These are phyloP conservation scores for Mortierella sp. DNA, from an alignment of 371 early-diverging fungal species.

Conservation along the genomic window DNA sequence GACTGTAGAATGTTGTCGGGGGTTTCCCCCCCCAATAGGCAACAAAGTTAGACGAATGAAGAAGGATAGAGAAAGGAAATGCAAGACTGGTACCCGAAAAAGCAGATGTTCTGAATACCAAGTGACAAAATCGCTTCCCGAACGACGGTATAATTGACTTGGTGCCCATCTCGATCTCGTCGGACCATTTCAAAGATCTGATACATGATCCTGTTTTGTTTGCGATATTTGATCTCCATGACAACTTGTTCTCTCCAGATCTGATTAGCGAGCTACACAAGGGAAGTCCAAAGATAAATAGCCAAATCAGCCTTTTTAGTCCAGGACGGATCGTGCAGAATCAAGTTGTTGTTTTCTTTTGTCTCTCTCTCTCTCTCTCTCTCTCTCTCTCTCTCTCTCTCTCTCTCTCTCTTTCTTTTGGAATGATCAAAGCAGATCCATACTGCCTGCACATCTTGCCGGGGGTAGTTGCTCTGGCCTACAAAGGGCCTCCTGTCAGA, in stretches of 20 bases:
- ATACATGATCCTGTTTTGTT: conserved; percentile 74
- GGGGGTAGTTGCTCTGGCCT: conserved; percentile 63
- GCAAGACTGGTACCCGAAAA: background rate
- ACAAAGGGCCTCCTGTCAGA: conserved; percentile 57
- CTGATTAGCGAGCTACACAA: conserved; percentile 68
- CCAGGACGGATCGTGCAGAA: background rate
- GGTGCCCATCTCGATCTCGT: conserved; percentile 76
- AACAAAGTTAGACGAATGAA: conserved; percentile 8
- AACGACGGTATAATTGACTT: conserved; percentile 66
- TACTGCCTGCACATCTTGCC: conserved; percentile 78
- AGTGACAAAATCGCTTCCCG: conserved; percentile 68
- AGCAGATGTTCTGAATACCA: conserved; percentile 42
- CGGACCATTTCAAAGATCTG: conserved; percentile 78
- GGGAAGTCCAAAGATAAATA: background rate
- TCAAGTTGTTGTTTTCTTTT: background rate
- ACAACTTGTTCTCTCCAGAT: conserved; percentile 82
- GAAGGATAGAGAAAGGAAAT: background rate
- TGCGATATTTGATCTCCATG: conserved; percentile 64
- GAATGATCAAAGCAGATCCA: conserved; percentile 22
- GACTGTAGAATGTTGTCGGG: conserved; percentile 57
- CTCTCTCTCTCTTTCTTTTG: background rate
- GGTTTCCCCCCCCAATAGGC: no score
- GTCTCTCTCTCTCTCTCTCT: background rate
- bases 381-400: background rate
- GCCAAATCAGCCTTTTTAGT: background rate